Evolutionary conservation across 2,329 filamentous ascomycete species (phyloP).

Genomic region (Parascedosporium putredinis): DNA sequence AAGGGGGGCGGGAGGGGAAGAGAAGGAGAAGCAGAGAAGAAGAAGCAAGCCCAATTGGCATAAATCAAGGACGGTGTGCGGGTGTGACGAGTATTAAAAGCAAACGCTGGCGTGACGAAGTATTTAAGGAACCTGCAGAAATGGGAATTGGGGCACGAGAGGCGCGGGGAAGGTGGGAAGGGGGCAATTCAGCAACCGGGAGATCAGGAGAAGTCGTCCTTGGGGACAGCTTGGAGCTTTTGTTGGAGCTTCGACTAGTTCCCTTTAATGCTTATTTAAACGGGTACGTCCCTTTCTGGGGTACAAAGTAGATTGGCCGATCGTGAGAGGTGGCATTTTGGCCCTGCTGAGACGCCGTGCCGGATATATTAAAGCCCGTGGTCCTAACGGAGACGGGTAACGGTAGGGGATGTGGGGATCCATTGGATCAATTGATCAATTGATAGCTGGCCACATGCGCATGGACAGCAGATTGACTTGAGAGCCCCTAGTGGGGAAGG

Average conservation of each 20-base stretch:
- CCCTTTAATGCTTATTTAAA: not conserved
- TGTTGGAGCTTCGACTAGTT: not conserved
- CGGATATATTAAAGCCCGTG: conserved; percentile 7
- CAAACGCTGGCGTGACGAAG: not conserved
- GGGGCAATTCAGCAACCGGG: not conserved
- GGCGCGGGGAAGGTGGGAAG: too few species aligned
- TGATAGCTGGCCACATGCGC: not conserved
- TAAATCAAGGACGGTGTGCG: not conserved
- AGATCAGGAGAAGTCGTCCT: not conserved
- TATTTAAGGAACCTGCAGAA: not conserved
- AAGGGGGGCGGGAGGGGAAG: too few species aligned
- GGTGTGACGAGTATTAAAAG: not conserved
- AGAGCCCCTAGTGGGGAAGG: not conserved
- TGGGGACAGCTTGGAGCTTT: not conserved
- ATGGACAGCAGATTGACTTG: too few species aligned
- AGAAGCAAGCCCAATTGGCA: not conserved
- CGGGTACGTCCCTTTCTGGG: conserved; percentile 1
- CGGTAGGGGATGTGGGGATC: not conserved
- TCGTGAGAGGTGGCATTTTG: conserved; percentile 9
- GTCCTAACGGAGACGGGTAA: not conserved
- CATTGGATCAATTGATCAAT: too few species aligned
- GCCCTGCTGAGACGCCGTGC: not conserved
- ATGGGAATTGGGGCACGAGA: not conserved
- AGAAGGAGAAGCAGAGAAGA: too few species aligned
- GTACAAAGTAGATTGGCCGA: conserved; percentile 5